These are phyloP conservation scores for Quillaja saponaria DNA, from an alignment of 306 rosid genomes.

Conservation along the genomic window DNA sequence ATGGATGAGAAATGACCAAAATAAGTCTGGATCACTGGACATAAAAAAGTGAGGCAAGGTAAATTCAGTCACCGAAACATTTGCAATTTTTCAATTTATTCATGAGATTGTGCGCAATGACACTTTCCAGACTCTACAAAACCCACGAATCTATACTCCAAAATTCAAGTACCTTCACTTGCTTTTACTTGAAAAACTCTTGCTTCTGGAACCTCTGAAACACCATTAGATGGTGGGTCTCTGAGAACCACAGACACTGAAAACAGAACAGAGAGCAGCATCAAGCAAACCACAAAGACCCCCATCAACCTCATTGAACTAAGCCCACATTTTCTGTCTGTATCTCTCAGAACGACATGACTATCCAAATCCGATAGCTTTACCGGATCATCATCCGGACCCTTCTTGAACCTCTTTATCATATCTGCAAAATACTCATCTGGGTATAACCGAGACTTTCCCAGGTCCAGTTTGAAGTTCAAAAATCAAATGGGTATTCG, in stretches of 20 bases:
- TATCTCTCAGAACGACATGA: slow-evolving; percentile 32
- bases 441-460: slow-evolving; percentile 25
- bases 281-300: slow-evolving; percentile 53
- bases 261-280: slow-evolving; percentile 69
- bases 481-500: slow-evolving; percentile 10
- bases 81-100: background rate
- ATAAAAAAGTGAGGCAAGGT: background rate
- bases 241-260: slow-evolving; percentile 68
- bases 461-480: background rate
- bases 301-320: slow-evolving; percentile 59
- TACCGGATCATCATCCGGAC: slow-evolving; percentile 21
- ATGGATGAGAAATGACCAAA: background rate
- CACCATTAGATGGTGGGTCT: slow-evolving; percentile 78
- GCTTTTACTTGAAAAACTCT: slow-evolving; percentile 29
- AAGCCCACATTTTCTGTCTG: slow-evolving; percentile 37
- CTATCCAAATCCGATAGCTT: slow-evolving; percentile 34
- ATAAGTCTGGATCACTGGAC: slow-evolving; percentile 4
- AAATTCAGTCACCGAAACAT: background rate
- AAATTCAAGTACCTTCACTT: slow-evolving; percentile 40
- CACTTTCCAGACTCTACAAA: background rate
- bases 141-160: background rate
- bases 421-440: slow-evolving; percentile 37
- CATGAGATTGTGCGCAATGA: background rate
- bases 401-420: slow-evolving; percentile 60
- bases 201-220: slow-evolving; percentile 32